Conservation (phyloP, 352 stramenopile genomes). For the Phytophthora cactorum region DNA sequence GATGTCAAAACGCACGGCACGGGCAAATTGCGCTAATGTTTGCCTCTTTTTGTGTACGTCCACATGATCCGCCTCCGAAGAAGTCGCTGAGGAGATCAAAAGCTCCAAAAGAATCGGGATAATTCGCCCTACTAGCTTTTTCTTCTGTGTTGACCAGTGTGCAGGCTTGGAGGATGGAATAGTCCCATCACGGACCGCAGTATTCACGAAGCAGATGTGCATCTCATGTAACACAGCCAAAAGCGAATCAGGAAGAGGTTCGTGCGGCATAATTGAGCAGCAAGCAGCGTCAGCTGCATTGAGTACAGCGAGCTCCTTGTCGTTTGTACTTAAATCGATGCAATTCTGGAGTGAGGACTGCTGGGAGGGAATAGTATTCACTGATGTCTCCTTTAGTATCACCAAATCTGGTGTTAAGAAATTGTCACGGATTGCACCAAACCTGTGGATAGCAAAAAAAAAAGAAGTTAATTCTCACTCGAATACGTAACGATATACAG, state of each 20-base stretch:
- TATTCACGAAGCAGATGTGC: conserved; percentile 38
- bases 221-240: conserved; percentile 45
- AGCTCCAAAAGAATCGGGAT: conserved; percentile 48
- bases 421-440: conserved; percentile 59
- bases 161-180: conserved; percentile 10
- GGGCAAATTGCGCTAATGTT: conserved; percentile 41
- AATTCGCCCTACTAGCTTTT: conserved; percentile 41
- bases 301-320: conserved; percentile 52
- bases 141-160: conserved; percentile 42
- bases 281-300: conserved; percentile 34
- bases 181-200: not conserved
- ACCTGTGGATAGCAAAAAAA: conserved; percentile 29
- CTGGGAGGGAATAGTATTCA: conserved; percentile 19
- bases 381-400: conserved; percentile 52
- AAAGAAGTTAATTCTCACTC: not conserved
- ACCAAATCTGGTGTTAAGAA: conserved; percentile 60
- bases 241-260: conserved; percentile 46
- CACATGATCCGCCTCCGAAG: conserved; percentile 22
- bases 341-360: conserved; percentile 40
- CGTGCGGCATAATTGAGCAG: conserved; percentile 44
- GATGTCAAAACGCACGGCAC: conserved; percentile 44
- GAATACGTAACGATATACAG: not conserved
- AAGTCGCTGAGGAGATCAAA: conserved; percentile 37
- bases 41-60: conserved; percentile 20
- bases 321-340: conserved; percentile 46